These are phyloP conservation scores for Heliamphora exappendiculata DNA, from an alignment of 148 eudicot genomes.

Conservation along the genomic window DNA sequence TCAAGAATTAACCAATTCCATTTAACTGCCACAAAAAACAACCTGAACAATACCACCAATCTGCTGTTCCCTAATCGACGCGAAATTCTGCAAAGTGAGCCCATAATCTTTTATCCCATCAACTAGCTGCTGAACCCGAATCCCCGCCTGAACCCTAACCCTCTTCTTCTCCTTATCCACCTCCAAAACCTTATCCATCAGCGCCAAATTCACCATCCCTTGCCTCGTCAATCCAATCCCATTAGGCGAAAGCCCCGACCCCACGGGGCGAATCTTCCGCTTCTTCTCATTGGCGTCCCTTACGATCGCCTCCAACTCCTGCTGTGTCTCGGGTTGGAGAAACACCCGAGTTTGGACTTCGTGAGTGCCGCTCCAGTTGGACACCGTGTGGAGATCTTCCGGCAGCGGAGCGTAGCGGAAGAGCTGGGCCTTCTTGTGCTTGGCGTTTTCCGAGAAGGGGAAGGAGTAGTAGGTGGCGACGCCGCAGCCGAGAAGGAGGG, in stretches of 20 bases:
- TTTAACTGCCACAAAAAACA: neutral
- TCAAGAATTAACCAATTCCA: neutral
- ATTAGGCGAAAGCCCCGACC: conserved; percentile 82
- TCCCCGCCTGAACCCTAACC: conserved; percentile 80
- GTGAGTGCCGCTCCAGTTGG: conserved; percentile 96
- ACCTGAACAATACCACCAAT: conserved; percentile 97
- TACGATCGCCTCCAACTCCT: conserved; percentile 45
- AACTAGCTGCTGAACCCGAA: conserved; percentile 84
- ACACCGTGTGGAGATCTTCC: conserved; percentile 65
- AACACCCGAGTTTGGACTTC: conserved; percentile 65
- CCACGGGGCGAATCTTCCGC: conserved; percentile 73
- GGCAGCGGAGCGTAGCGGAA: conserved; percentile 86
- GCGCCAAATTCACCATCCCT: conserved; percentile 83
- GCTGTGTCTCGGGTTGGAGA: conserved; percentile 55
- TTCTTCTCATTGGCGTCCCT: conserved; percentile 36
- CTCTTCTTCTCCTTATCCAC: conserved; percentile 68
- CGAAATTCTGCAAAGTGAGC: conserved; percentile 87
- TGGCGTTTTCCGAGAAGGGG: conserved; percentile 75
- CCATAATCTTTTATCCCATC: conserved; percentile 80
- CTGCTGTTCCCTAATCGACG: conserved; percentile 88
- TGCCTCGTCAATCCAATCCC: conserved; percentile 83
- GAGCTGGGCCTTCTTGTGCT: conserved; percentile 77
- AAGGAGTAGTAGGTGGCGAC: conserved; percentile 87
- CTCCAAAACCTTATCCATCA: conserved; percentile 83
- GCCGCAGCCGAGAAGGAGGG: conserved; percentile 61